Percentiles rank a stretch among this genome's conserved stretches.
phyloP scores from a whole-genome alignment of 331 rosid genomes.

The Dryas integrifolia region DNA sequence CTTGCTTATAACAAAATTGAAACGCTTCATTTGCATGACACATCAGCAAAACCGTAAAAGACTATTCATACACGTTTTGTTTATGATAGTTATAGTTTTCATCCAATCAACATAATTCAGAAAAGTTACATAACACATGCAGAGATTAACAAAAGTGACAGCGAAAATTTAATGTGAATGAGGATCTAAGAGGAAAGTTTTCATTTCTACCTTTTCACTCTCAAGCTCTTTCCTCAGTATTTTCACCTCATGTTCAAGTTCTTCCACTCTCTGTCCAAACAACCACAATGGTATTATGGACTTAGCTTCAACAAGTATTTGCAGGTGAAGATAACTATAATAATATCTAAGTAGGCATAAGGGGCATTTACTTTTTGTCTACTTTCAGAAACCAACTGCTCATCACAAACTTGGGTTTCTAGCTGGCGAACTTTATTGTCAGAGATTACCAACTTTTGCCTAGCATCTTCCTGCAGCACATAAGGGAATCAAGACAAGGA shows the following conservation, averaged over 20 bases:
- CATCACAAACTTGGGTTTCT: conserved; percentile 67
- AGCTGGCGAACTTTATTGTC: conserved; percentile 85
- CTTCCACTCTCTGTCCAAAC: conserved; percentile 61
- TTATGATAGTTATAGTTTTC: neutral
- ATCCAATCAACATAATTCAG: neutral
- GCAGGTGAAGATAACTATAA: conserved; percentile 25
- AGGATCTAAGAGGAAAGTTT: conserved; percentile 16
- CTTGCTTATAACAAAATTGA: no score
- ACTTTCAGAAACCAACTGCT: conserved; percentile 58
- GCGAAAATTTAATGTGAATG: neutral
- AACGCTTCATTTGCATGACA: neutral
- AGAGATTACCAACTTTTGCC: conserved; percentile 74
- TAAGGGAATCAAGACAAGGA: conserved; percentile 30
- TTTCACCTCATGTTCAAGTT: conserved; percentile 56
- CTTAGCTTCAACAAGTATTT: conserved; percentile 26
- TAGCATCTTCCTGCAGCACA: conserved; percentile 72
- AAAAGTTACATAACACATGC: neutral
- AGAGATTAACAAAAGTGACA: neutral
- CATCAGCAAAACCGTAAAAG: neutral
- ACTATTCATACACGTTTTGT: neutral
- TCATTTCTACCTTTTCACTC: conserved; percentile 71
- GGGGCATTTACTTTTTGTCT: conserved; percentile 50
- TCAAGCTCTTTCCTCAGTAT: conserved; percentile 65
- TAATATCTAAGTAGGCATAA: conserved; percentile 11
- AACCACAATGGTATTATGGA: conserved; percentile 24